Evolutionary conservation across 106 monocot genomes (phyloP).

Genomic region (Triglochin maritima): DNA sequence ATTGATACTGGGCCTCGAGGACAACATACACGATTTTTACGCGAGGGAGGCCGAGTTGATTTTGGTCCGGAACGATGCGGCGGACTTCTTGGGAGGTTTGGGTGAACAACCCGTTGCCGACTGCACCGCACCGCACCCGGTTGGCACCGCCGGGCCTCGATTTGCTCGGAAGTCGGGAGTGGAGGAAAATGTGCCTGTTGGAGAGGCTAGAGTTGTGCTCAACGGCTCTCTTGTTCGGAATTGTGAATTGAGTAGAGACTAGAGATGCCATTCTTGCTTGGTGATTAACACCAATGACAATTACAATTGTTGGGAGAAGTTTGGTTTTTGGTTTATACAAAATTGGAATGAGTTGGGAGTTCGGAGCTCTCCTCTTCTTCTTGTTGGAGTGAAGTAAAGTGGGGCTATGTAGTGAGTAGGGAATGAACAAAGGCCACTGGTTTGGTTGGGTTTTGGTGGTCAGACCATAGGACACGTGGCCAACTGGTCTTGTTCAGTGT

Average conservation of each 20-base stretch:
- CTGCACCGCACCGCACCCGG: slow-evolving; percentile 24
- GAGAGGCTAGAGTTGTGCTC: slow-evolving; percentile 20
- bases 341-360: not conserved
- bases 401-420: not conserved
- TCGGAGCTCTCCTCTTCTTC: not conserved
- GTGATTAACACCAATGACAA: not conserved
- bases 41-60: slow-evolving; percentile 26
- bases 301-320: not conserved
- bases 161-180: slow-evolving; percentile 36
- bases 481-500: not conserved
- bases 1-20: slow-evolving; percentile 82
- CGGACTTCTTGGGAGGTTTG: slow-evolving; percentile 70
- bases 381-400: not conserved
- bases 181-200: slow-evolving; percentile 36
- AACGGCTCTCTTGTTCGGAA: slow-evolving; percentile 13
- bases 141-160: not conserved
- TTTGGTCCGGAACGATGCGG: slow-evolving; percentile 41
- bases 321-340: not conserved
- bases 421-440: slow-evolving; percentile 1
- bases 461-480: slow-evolving; percentile 28
- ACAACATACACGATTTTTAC: slow-evolving; percentile 82
- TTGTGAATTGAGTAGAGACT: slow-evolving; percentile 38
- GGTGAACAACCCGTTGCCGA: slow-evolving; percentile 69
- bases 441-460: slow-evolving; percentile 19
- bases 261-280: slow-evolving; percentile 41